Conservation (phyloP, 1,139 yeast species). For the Pichia cactophila region DNA sequence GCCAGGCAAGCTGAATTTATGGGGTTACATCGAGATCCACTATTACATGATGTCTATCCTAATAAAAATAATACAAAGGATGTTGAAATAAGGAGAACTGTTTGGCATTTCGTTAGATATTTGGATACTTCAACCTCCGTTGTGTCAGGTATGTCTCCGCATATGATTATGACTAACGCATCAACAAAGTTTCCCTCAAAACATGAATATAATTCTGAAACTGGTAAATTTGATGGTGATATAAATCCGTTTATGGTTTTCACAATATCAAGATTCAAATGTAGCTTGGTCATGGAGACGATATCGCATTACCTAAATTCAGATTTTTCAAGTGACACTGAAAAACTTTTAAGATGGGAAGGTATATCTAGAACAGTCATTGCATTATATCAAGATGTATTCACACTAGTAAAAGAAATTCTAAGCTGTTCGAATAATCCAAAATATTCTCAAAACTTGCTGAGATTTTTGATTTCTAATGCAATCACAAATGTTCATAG, state of each 20-base stretch:
- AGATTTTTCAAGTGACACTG: constrained; percentile 12
- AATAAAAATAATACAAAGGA: constrained; percentile 6
- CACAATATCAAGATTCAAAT: constrained; percentile 13
- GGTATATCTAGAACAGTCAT: constrained; percentile 11
- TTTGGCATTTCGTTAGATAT: constrained; percentile 15
- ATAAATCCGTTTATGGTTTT: constrained; percentile 15
- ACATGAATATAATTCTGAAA: constrained; percentile 10
- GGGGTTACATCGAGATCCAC: constrained; percentile 17
- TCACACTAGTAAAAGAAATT: constrained; percentile 11
- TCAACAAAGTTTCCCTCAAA: constrained; percentile 16
- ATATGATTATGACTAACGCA: constrained; percentile 16
- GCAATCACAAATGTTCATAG: constrained; percentile 10
- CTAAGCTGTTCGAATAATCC: constrained; percentile 10
- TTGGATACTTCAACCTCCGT: constrained; percentile 16
- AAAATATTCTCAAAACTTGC: constrained; percentile 8
- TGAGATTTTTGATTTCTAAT: constrained; percentile 13
- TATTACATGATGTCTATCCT: constrained; percentile 14
- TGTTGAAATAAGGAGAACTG: constrained; percentile 11
- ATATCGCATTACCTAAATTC: constrained; percentile 15
- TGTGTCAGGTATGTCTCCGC: constrained; percentile 17
- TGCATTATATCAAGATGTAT: constrained; percentile 14
- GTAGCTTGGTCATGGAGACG: constrained; percentile 16
- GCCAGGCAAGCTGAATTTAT: constrained; percentile 16
- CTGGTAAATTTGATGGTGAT: constrained; percentile 13
- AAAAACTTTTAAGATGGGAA: constrained; percentile 12